These are phyloP conservation scores for Cyphellophora europaea DNA, from an alignment of 2,329 filamentous ascomycete species.

Conservation along the genomic window DNA sequence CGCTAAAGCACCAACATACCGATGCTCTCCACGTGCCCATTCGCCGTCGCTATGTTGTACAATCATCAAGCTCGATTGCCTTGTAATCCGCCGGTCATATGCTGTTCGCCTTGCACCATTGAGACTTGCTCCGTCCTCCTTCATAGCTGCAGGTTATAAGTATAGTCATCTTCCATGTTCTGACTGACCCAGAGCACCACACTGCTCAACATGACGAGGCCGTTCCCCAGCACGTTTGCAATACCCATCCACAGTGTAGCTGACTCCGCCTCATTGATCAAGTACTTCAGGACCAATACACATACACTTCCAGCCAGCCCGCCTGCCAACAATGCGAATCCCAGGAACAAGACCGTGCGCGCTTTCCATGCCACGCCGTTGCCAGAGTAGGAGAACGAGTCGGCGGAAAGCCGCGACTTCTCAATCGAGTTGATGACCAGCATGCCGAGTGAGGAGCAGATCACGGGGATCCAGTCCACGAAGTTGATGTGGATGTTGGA, in stretches of 20 bases:
- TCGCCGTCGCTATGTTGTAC: too few species aligned
- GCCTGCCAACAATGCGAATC: slow-evolving; percentile 60
- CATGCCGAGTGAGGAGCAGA: slow-evolving; percentile 62
- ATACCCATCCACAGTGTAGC: slow-evolving; percentile 59
- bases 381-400: slow-evolving; percentile 56
- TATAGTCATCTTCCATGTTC: slow-evolving; percentile 66
- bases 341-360: slow-evolving; percentile 57
- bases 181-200: slow-evolving; percentile 59
- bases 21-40: too few species aligned
- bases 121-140: too few species aligned
- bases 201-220: slow-evolving; percentile 58
- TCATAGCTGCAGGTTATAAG: slow-evolving; percentile 57
- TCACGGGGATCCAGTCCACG: slow-evolving; percentile 63
- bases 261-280: slow-evolving; percentile 49
- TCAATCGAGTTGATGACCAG: slow-evolving; percentile 65
- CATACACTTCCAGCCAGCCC: slow-evolving; percentile 59
- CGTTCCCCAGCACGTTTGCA: slow-evolving; percentile 57
- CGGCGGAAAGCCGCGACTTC: slow-evolving; percentile 54
- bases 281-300: slow-evolving; percentile 59
- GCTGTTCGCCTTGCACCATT: too few species aligned
- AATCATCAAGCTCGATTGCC: too few species aligned
- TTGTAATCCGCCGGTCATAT: too few species aligned
- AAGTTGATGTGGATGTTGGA: slow-evolving; percentile 57
- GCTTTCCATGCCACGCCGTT: slow-evolving; percentile 64
- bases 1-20: too few species aligned